Percentiles rank a stretch among this genome's conserved stretches.
phyloP scores from a whole-genome alignment of 108 stramenopile genomes.

The Fragilaria crotonensis region DNA sequence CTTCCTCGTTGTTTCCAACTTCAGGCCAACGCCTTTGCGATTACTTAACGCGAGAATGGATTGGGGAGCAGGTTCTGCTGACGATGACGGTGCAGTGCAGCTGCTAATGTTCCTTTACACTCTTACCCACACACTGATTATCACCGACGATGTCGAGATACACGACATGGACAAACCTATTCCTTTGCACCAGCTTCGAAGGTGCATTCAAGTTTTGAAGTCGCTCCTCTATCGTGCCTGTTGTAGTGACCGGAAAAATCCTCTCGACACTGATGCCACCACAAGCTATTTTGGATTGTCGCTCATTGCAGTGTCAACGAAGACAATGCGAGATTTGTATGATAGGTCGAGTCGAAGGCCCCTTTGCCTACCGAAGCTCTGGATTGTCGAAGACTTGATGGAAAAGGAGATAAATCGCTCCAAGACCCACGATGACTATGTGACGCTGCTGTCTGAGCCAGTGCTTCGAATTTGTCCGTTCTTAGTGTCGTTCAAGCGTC shows the following conservation, averaged over 20 bases:
- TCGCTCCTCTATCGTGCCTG: constrained; percentile 69
- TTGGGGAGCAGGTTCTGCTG: neutral
- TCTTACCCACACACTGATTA: constrained; percentile 69
- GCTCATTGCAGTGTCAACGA: constrained; percentile 48
- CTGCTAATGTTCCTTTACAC: constrained; percentile 58
- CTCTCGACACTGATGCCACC: neutral
- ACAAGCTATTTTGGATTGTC: constrained; percentile 69
- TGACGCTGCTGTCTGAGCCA: constrained; percentile 40
- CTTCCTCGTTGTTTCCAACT: too few species aligned
- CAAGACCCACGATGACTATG: constrained; percentile 57
- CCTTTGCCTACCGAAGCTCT: constrained; percentile 72
- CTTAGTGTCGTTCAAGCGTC: constrained; percentile 80
- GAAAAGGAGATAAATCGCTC: constrained; percentile 58
- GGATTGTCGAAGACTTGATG: constrained; percentile 70
- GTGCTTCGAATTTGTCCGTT: constrained; percentile 78
- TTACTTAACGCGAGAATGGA: neutral
- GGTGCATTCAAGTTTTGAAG: constrained; percentile 70
- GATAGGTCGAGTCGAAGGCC: constrained; percentile 75
- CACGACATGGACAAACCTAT: constrained; percentile 77
- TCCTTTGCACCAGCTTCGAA: constrained; percentile 69
- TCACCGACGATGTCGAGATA: constrained; percentile 86
- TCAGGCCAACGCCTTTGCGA: neutral
- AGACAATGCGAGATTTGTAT: constrained; percentile 70
- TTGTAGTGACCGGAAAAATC: constrained; percentile 38
- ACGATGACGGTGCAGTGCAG: constrained; percentile 45